Base-by-base conservation (phyloP, 2,329 filamentous ascomycete genomes). In the Teratosphaeria pseudoeucalypti region DNA sequence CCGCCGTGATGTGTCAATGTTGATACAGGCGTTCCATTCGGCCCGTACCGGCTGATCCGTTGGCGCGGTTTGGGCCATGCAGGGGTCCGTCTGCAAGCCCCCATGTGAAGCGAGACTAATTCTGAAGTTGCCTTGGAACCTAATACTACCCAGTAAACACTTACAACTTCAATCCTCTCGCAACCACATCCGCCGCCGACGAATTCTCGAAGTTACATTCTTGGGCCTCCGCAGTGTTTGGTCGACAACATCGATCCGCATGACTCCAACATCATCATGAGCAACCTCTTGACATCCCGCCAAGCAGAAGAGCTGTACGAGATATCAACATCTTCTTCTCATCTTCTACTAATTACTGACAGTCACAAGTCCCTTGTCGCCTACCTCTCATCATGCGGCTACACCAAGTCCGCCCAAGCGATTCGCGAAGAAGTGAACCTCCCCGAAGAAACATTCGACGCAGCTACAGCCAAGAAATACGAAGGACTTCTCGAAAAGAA, bases 401-500 rank as follows among this genome's bases (percentile, higher is more conserved):
- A 94, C 52, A 76, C 84, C 32, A 84, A 84, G 59, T 86, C 83
- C 63, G 88, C 89, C 52, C 78, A 84, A 53, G 83, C 87, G 27
- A 78, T 96, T 61, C 85, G 90, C 63, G 81, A 88, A 69, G 92
- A 96, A 74, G 77, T 89, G n/a, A 81, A 82, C 58, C 81, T 96
- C 4, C 82, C 85, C 57, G 84, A 88, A 65, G 63, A 58, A 55
- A 80, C 77, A 55, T 92, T 95, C 68, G 90, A 96, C 72, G 81
- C 88, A 63, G 82, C 83, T 19, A 96, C 90, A 23, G 82, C 87
- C 57, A 96, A 96, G 79, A 96, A 95, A 77, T 97, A 96, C 77
- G 91, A 96, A 75, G 89, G 89, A 1, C 76, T 97, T 32, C 77
- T 97, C 66, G 92, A 97, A 81, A 96, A 96, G 83, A 97, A 97